Conservation (phyloP, 2,329 filamentous ascomycete species). For the Diplodia seriata region DNA sequence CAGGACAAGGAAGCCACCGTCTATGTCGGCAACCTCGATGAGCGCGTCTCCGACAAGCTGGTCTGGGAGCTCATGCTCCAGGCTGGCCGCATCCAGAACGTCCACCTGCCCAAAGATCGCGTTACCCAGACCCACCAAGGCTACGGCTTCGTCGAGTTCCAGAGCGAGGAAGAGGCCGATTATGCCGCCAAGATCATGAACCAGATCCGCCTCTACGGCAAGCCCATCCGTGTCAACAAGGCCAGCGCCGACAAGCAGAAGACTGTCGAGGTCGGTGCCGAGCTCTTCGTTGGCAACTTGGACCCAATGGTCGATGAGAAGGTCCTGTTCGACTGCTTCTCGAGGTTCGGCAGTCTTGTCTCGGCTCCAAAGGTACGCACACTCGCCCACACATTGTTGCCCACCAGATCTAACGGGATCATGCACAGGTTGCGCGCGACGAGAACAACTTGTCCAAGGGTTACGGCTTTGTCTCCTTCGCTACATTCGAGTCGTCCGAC, state of each 20-base stretch:
- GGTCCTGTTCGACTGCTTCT: constrained; percentile 93
- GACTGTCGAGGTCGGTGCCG: constrained; percentile 89
- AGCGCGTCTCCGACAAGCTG: constrained; percentile 87
- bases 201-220: constrained; percentile 89
- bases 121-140: constrained; percentile 97
- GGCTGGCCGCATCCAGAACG: constrained; percentile 95
- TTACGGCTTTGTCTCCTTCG: constrained; percentile 94
- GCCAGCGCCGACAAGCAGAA: constrained; percentile 92
- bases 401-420: not conserved
- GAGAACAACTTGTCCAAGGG: constrained; percentile 89
- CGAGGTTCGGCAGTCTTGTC: constrained; percentile 85
- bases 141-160: constrained; percentile 99
- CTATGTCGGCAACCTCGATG: constrained; percentile 98
- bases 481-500: constrained; percentile 92
- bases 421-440: constrained; percentile 72
- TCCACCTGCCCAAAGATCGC: constrained; percentile 97
- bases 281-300: constrained; percentile 95
- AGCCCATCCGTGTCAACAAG: constrained; percentile 97
- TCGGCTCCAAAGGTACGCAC: constrained; percentile 77
- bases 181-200: constrained; percentile 98
- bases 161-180: constrained; percentile 91
- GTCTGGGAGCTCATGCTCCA: constrained; percentile 99
- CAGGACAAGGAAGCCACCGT: constrained; percentile 98
- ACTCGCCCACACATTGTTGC: too few species aligned
- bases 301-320: constrained; percentile 95